Base-by-base conservation (phyloP, 371 early-diverging fungal species). In the Quaeritorhiza haematococci region DNA sequence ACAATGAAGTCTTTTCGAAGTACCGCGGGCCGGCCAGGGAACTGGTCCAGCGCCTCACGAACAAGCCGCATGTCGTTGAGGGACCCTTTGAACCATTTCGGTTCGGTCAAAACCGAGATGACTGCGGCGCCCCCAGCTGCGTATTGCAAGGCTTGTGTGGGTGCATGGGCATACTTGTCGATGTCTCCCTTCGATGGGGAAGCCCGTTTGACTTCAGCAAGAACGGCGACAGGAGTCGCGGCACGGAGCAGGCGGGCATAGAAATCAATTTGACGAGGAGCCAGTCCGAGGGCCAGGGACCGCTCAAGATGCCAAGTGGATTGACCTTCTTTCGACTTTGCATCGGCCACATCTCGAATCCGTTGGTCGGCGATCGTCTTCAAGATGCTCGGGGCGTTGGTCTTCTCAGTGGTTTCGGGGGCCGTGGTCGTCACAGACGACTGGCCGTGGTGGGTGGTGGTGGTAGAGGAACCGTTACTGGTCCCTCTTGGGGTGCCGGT, bases 131-230 rank as follows among this genome's bases (percentile, higher is more conserved):
- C 94, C 0, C 89, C 92, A 10, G 75, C 71, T 0, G 94, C 93
- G 59, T 98, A 98, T 33, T 69, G 68, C 19, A 91, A 63, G 0
- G 92, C 94, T 61, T 91, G 91, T 45, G 84, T 80, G 7, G 90
- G 89, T 0, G 95, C 92, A 63, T 92, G 88, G 6, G 87, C 92
- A 13, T 66, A 64, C 24, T 84, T 63, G 57, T 88, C 85, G 55
- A 98, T 96, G 55, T 86, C 78, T 23, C 96, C 96, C 68, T 95
- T 96, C 73, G 92, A 92, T 1, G 98, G 98, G 15, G 93, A 93
- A 0, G 98, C 96, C 49, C 98, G 86, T 76, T 98, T 98, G 71
- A 98, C 85, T 73, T 98, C 98, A 21, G 94, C 96, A 74, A 94
- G 75, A 45, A 98, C 82, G 0, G 96, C 89, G 17, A 66, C 85